Evolutionary conservation across 305 asterid genomes (phyloP), one percentile per base, ranked within the genome.

Genomic region (Petunia hybrid): DNA sequence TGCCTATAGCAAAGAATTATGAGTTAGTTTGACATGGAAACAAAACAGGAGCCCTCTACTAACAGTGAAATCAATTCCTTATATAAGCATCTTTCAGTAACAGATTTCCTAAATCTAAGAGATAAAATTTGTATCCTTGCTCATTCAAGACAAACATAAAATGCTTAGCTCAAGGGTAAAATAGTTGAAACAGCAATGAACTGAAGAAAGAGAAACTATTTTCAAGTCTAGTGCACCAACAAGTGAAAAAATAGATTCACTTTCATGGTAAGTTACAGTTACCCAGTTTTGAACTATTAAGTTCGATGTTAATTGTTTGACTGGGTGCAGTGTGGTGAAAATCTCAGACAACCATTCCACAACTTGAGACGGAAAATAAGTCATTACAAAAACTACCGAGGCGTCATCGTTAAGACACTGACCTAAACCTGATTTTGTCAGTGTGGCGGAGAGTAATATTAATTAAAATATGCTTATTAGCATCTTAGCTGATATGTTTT

Each of bases 1-100:
- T 51, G 68, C 88, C 98, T 94, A 79, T 66, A 64, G 16, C 53
- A 10, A 76, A 4, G 57, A 66, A 78, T 41, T 64, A 80, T 67
- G 14, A 83, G 5, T 59, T 14, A 42, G 74, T 68, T 31, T 6
- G n/a, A 61, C 31, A 48, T 31, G 36, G 66, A 81, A 45, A 45
- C 48, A 57, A 16, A 46, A 9, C 14, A 43, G 1, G n/a, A 65
- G n/a, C 4, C 2, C 45, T 45, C 8, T 35, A 3, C n/a, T 48
- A 71, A 38, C 22, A 53, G 36, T 7, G 5, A 53, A 10, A 55
- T 75, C 35, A 75, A 39, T 38, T 55, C 65, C 63, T 75, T 38
- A 8, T 12, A 35, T 5, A 59, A 12, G 64, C n/a, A 53, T 22
- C 22, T 74, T 48, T 53, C 36, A 36, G 61, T 75, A 75, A 66